Base-by-base conservation (phyloP, 148 eudicot genomes). In the Bassia scoparia region DNA sequence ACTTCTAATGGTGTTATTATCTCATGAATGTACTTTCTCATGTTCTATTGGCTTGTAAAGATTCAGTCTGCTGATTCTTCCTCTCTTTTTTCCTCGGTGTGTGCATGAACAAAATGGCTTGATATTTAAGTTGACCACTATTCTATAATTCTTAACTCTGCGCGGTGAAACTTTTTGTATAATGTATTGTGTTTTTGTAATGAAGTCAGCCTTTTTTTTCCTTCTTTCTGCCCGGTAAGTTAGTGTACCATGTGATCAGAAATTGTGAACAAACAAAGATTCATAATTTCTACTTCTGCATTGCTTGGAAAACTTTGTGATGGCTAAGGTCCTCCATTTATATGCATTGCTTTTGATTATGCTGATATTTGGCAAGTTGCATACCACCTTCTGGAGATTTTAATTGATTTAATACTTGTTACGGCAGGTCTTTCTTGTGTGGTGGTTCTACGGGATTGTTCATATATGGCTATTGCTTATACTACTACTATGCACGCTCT, bases 371-470 rank as follows among this genome's bases (percentile, higher is more conserved):
- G 56, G n/a, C n/a, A 20, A 6, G 56, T 20, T 49, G 53, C 53
- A 49, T 49, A 16, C 44, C 5, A 41, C 21, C 21, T 49, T 15
- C 4, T 15, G 53, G 3, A 21, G 49, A 38, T 64, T 17, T 27
- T 5, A 18, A 44, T 67, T 71, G 27, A 68, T 76, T 59, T 67
- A 46, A 30, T 21, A 12, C 27, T 60, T 61, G 27, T 30, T 69
- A 9, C 76, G 74, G 16, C 79, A 80, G 83, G 61, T 80, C 83
- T 18, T 76, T 80, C 80, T 63, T 76, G n/a, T 76, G 83, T 49
- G 83, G 83, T 53, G 83, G 83, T 24, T 80, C 83, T 23, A 80
- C 83, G 0, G 83, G 83, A 49, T 68, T 76, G 24, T 80, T 80
- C 34, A 80, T 80, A 7, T 80, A 80, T 54, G 83, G 83, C 37